Percentiles rank a stretch among this genome's conserved stretches.
Conservation (phyloP, 148 eudicot species). For the Arctostaphylos glauca region DNA sequence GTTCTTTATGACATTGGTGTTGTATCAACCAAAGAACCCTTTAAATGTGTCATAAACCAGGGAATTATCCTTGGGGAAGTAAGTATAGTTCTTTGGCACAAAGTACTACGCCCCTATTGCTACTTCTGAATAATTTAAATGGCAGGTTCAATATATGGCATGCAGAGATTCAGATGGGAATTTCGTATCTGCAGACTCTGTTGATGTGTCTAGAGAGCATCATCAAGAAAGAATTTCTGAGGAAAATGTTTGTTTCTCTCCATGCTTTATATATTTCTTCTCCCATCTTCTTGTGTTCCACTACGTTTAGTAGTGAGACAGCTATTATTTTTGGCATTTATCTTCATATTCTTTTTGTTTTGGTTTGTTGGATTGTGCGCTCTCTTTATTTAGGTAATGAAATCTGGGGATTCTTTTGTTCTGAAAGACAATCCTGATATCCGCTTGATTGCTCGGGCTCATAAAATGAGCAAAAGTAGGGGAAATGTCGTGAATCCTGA, state of each 20-base stretch:
- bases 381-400: slow-evolving; percentile 52
- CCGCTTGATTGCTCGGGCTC: slow-evolving; percentile 73
- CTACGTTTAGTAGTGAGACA: background rate
- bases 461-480: slow-evolving; percentile 98
- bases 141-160: slow-evolving; percentile 86
- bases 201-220: slow-evolving; percentile 36
- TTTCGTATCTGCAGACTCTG: slow-evolving; percentile 70
- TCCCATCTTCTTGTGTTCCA: slow-evolving; percentile 7
- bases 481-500: slow-evolving; percentile 98
- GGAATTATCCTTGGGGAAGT: slow-evolving; percentile 97
- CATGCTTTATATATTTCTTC: slow-evolving; percentile 1
- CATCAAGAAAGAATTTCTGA: slow-evolving; percentile 70
- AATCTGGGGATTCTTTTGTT: slow-evolving; percentile 83
- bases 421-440: slow-evolving; percentile 75
- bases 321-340: background rate
- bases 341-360: background rate
- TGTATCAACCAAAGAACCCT: slow-evolving; percentile 97
- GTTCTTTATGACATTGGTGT: slow-evolving; percentile 95
- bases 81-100: slow-evolving; percentile 32
- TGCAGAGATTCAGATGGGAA: slow-evolving; percentile 65
- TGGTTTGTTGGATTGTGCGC: background rate
- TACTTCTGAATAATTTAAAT: slow-evolving; percentile 28
- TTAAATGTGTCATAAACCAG: slow-evolving; percentile 96
- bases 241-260: slow-evolving; percentile 48
- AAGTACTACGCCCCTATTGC: slow-evolving; percentile 9